Conservation (phyloP, 768 basidiomycete genomes). For the Podaxis sp. region DNA sequence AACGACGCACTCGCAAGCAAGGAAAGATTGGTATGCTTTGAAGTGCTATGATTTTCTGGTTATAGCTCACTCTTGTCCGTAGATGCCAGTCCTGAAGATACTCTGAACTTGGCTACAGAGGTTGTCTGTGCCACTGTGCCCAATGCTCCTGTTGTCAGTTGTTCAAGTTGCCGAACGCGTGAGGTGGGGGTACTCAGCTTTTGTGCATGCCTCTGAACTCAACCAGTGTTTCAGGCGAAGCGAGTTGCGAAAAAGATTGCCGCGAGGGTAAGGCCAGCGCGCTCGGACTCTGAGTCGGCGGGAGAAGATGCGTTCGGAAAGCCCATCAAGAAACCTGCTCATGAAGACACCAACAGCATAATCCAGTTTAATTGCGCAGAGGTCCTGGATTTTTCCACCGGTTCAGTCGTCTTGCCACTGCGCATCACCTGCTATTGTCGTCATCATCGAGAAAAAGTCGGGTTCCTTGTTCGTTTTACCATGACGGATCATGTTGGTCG, state of each 20-base stretch:
- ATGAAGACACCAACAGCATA: slow-evolving; percentile 77
- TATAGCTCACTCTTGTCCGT: slow-evolving; percentile 13
- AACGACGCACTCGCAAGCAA: slow-evolving; percentile 80
- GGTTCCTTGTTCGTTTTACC: slow-evolving; percentile 88
- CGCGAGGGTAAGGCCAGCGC: slow-evolving; percentile 74
- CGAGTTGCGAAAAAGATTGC: slow-evolving; percentile 88
- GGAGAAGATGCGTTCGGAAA: slow-evolving; percentile 45
- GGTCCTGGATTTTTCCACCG: slow-evolving; percentile 82
- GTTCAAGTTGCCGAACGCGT: slow-evolving; percentile 84
- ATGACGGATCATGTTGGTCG: slow-evolving; percentile 80
- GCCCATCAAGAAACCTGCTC: slow-evolving; percentile 43
- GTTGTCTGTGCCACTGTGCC: slow-evolving; percentile 84
- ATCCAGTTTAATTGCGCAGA: slow-evolving; percentile 96
- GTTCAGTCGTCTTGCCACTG: slow-evolving; percentile 86
- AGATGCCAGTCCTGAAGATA: slow-evolving; percentile 71
- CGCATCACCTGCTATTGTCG: slow-evolving; percentile 98
- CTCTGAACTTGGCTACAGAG: slow-evolving; percentile 67
- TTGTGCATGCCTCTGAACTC: background rate
- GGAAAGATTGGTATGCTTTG: slow-evolving; percentile 66
- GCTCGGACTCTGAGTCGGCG: slow-evolving; percentile 70
- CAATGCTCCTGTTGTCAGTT: slow-evolving; percentile 72
- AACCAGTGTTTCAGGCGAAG: slow-evolving; percentile 57
- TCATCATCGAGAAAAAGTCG: slow-evolving; percentile 96
- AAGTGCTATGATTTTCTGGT: background rate
- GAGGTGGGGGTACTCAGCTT: slow-evolving; percentile 50